Percentiles rank a stretch among this genome's conserved stretches.
phyloP scores from a whole-genome alignment of 192 early-diverging fungal species.

The Entophlyctis helioformis region DNA sequence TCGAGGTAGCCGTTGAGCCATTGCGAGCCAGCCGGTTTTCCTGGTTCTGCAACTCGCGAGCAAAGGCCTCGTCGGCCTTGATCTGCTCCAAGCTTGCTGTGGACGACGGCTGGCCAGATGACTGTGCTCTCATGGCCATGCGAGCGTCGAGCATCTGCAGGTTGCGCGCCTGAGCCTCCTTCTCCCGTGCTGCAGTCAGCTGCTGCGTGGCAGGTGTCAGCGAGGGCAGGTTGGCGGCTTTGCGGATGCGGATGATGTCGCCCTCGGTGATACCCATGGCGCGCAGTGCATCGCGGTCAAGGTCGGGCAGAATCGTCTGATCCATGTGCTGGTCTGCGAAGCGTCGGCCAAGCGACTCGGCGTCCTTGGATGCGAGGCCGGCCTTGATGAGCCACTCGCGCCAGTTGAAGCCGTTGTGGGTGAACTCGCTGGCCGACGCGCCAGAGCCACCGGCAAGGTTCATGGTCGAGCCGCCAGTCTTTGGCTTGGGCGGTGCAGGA shows the following conservation, averaged over 20 bases:
- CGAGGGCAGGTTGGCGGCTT: conserved; percentile 19
- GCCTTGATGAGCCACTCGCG: conserved; percentile 79
- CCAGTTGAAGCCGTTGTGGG: conserved; percentile 83
- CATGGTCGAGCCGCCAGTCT: too few species aligned
- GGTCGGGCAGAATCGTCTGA: conserved; percentile 56
- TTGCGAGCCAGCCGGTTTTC: conserved; percentile 11
- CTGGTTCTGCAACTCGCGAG: conserved; percentile 68
- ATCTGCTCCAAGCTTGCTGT: conserved; percentile 43
- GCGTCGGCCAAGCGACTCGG: conserved; percentile 65
- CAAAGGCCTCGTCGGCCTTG: conserved; percentile 66
- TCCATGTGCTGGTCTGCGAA: conserved; percentile 87
- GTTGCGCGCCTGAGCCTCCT: conserved; percentile 28
- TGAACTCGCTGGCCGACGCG: conserved; percentile 10
- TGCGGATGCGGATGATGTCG: conserved; percentile 70
- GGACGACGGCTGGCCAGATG: conserved; percentile 29
- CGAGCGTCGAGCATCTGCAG: conserved; percentile 10
- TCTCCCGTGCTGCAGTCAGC: conserved; percentile 22
- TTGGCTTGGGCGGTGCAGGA: conserved; percentile 5
- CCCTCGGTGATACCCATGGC: conserved; percentile 72
- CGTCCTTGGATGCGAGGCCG: conserved; percentile 57
- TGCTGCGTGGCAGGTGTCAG: neutral
- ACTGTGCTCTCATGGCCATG: conserved; percentile 26
- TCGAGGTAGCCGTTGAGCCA: neutral
- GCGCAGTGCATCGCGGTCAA: conserved; percentile 64
- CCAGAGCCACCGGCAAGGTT: too few species aligned